Evolutionary conservation across 345 rosid genomes (phyloP), one percentile per base, ranked within the genome.

Genomic region (Toxicodendron radicans): DNA sequence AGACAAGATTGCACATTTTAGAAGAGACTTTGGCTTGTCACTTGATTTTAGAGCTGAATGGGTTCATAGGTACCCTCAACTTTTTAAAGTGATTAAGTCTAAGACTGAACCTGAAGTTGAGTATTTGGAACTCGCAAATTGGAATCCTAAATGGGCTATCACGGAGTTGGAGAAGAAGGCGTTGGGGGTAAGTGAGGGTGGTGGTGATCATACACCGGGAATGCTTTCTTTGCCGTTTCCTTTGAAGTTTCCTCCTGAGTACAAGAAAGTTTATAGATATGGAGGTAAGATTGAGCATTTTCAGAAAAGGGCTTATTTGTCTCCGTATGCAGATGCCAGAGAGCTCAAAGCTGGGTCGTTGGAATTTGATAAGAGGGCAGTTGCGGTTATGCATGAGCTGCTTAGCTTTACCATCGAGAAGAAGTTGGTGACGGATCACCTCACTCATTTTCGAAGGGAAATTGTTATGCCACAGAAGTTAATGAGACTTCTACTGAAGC

Each of bases 301-400:
- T 73, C 98, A 92, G 81, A 89, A 88, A 79, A 84, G 87, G 78
- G 70, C 89, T 65, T 92, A 90, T 73, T 68, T 90, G 78, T 94
- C 98, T 80, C 97, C 97, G 0, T 92, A 94, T 74, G 97, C 90
- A 0, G 97, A 92, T 82, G 92, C 91, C 49, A 77, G 48, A 43
- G 92, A 85, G 18, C 87, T 92, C 4, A 81, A 85, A 73, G 89
- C 97, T 30, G 97, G 97, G 38, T 90, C 97, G 0, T 79, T 82
- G 73, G 98, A 94, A 70, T 94, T 94, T 45, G 97, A 94, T 71
- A 94, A 94, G 84, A 86, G 97, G 83, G 97, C 93, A 41, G 85
- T 92, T 62, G 97, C 95, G 0, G 79, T 94, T 48, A 90, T 92
- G 97, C 97, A 94, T 49, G 97, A 94, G 71, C 65, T 94, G 74